Percentiles rank a stretch among this genome's conserved stretches.
phyloP scores from a whole-genome alignment of 2,329 filamentous ascomycete genomes.

The Fusarium paranaense region DNA sequence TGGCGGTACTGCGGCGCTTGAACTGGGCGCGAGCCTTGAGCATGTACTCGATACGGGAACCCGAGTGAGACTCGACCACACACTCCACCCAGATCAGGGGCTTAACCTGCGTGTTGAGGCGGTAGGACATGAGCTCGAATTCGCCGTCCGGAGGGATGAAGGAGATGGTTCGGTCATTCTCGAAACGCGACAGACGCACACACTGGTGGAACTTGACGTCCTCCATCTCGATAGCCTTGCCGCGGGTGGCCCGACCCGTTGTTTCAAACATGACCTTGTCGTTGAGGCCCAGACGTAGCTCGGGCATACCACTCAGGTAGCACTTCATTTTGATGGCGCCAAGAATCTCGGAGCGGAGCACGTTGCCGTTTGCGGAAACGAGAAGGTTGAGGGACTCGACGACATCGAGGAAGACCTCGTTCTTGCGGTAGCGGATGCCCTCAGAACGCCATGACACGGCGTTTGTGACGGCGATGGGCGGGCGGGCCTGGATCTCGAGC shows the following conservation, averaged over 20 bases:
- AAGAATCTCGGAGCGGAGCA: conserved; percentile 94
- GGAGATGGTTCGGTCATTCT: conserved; percentile 98
- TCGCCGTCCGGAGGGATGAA: conserved; percentile 99
- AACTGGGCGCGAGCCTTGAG: conserved; percentile 98
- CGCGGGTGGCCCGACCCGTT: conserved; percentile 90
- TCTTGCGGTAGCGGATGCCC: conserved; percentile 98
- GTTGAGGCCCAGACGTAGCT: conserved; percentile 92
- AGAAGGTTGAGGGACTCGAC: conserved; percentile 96
- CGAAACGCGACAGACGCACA: conserved; percentile 93
- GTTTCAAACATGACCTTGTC: conserved; percentile 99
- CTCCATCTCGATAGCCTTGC: conserved; percentile 99
- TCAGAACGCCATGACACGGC: conserved; percentile 98
- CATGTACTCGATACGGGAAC: conserved; percentile 98
- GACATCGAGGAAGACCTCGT: conserved; percentile 98
- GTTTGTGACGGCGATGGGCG: conserved; percentile 97
- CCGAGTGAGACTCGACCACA: conserved; percentile 94
- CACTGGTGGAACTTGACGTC: conserved; percentile 99
- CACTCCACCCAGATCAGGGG: conserved; percentile 99
- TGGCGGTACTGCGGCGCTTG: conserved; percentile 96
- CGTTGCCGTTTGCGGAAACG: conserved; percentile 93
- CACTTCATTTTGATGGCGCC: conserved; percentile 99
- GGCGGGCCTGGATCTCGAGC: conserved; percentile 93
- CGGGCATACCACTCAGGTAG: conserved; percentile 98
- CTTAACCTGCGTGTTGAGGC: conserved; percentile 98
- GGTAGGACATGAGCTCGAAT: conserved; percentile 99